Evolutionary conservation across 495 filamentous ascomycete species (phyloP).

Genomic region (Parathielavia appendiculata): DNA sequence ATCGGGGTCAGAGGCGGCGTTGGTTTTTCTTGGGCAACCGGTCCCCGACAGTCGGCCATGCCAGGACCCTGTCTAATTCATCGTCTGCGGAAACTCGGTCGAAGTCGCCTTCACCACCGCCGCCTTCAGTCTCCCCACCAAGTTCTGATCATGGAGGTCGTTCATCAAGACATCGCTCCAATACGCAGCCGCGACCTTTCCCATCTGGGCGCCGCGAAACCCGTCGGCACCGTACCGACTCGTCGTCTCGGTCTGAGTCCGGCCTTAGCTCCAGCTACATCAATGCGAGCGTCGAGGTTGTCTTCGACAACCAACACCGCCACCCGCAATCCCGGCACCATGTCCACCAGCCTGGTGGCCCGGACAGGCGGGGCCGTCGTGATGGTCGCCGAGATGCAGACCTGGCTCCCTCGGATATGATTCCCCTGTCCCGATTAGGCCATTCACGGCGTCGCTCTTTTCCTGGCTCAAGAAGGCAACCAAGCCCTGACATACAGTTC

Average conservation of each 20-base stretch:
- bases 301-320: neutral
- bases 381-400: neutral
- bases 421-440: neutral
- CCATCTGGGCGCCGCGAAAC: neutral
- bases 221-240: neutral
- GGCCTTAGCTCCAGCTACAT: neutral
- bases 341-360: neutral
- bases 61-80: conserved; percentile 4
- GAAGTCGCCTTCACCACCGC: neutral
- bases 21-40: neutral
- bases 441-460: neutral
- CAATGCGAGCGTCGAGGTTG: conserved; percentile 7
- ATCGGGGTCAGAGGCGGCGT: neutral
- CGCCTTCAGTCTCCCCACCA: neutral
- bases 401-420: neutral
- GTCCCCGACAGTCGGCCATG: neutral
- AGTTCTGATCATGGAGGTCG: neutral
- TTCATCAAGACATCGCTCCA: neutral
- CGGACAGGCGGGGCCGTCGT: neutral
- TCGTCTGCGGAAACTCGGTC: neutral
- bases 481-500: conserved; percentile 5
- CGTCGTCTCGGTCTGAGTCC: neutral
- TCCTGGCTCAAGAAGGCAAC: neutral
- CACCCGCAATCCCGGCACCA: neutral
- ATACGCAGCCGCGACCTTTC: neutral